Evolutionary conservation across 208 protist species (phyloP).

Genomic region (Trypanosoma vivax): DNA sequence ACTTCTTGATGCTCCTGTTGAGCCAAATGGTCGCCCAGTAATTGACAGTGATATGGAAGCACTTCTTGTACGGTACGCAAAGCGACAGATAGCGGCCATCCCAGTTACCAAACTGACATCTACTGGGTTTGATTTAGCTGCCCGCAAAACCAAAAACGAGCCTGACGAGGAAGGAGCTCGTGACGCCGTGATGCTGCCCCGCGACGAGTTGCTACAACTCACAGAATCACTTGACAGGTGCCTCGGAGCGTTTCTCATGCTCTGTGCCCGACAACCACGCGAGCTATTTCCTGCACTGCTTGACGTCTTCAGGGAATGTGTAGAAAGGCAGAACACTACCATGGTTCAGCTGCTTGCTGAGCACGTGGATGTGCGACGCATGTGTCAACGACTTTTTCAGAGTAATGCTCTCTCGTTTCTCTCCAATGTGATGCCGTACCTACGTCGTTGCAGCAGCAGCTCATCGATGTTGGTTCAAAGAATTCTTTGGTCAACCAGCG

Average conservation of each 20-base stretch:
- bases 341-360: conserved; percentile 49
- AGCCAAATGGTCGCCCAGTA: conserved; percentile 12
- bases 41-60: conserved; percentile 39
- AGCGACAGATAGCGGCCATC: conserved; percentile 52
- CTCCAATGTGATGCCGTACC: conserved; percentile 43
- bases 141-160: conserved; percentile 7
- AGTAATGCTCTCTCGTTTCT: conserved; percentile 40
- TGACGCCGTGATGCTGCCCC: conserved; percentile 2
- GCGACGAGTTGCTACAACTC: conserved; percentile 19
- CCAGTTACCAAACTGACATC: conserved; percentile 22
- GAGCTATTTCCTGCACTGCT: conserved; percentile 60
- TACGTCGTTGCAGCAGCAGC: conserved; percentile 50
- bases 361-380: conserved; percentile 48
- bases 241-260: conserved; percentile 64
- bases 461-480: conserved; percentile 57
- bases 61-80: conserved; percentile 58
- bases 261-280: conserved; percentile 65
- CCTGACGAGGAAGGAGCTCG: conserved; percentile 3
- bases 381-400: conserved; percentile 54
- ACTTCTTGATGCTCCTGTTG: conserved; percentile 21
- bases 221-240: conserved; percentile 38
- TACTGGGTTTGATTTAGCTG: no score
- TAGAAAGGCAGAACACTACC: conserved; percentile 35
- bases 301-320: conserved; percentile 58
- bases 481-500: conserved; percentile 50